Evolutionary conservation across 148 eudicot species (phyloP).

Genomic region (Diospyros lotus): DNA sequence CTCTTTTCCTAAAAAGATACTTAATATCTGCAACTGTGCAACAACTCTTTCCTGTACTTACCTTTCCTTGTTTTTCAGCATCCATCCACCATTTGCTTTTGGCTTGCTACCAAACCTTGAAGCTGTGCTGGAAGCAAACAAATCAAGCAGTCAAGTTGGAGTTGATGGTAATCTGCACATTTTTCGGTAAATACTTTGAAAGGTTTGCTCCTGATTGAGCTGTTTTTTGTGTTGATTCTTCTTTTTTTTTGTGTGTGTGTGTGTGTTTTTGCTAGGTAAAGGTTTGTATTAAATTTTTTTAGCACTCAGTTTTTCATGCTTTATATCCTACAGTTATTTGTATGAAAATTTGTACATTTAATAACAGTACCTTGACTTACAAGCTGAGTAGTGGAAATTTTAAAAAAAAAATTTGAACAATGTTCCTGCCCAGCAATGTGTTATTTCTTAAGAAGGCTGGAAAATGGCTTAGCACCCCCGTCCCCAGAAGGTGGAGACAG

Average conservation of each 20-base stretch:
- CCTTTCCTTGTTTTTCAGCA: constrained; percentile 29
- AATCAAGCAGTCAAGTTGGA: constrained; percentile 39
- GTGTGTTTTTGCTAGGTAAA: no score
- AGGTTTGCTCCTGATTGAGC: constrained; percentile 35
- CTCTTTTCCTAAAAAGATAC: neutral
- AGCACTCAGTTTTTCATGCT: neutral
- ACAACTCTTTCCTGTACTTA: constrained; percentile 2
- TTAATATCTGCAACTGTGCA: neutral
- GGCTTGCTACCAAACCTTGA: constrained; percentile 45
- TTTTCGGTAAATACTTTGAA: constrained; percentile 40
- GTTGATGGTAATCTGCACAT: constrained; percentile 33
- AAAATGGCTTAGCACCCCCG: neutral
- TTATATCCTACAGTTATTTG: no score
- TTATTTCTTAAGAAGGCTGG: neutral
- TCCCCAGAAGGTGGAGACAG: no score
- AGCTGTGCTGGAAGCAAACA: constrained; percentile 28
- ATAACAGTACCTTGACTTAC: neutral
- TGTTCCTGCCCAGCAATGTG: neutral
- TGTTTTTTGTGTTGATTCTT: neutral
- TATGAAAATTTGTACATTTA: neutral
- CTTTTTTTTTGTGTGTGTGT: no score
- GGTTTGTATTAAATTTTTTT: neutral
- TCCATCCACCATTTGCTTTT: constrained; percentile 58
- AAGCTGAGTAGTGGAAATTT: neutral
- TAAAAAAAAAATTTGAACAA: neutral